These are phyloP conservation scores for Eragrostis curvula DNA, from an alignment of 176 grass and related monocot species.

Conservation along the genomic window DNA sequence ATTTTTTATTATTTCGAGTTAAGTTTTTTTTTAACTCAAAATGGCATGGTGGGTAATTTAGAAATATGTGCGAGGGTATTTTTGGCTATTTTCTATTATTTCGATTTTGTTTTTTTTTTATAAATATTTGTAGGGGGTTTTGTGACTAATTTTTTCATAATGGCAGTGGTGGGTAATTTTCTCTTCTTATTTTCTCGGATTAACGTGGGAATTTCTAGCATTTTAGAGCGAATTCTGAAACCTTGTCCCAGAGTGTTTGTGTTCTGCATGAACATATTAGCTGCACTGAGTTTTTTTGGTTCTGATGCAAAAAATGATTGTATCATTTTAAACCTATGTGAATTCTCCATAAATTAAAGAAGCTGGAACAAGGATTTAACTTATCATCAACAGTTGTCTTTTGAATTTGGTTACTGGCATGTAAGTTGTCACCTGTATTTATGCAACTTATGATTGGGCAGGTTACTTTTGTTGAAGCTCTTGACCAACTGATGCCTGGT, in stretches of 20 bases:
- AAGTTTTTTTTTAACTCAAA: too few species aligned
- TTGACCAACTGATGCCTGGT: constrained; percentile 96
- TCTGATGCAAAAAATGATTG: constrained; percentile 11
- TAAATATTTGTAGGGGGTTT: too few species aligned
- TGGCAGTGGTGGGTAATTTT: too few species aligned
- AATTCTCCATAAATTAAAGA: constrained; percentile 35
- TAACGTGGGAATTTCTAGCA: too few species aligned
- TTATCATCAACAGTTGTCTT: not conserved
- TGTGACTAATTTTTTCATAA: too few species aligned
- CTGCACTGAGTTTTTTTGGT: not conserved
- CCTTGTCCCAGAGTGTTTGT: not conserved
- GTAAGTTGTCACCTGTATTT: constrained; percentile 28
- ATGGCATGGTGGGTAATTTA: too few species aligned
- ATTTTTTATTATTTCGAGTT: too few species aligned
- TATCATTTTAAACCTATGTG: constrained; percentile 15
- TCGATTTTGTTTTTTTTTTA: too few species aligned
- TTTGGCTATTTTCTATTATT: too few species aligned
- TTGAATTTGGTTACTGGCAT: constrained; percentile 6
- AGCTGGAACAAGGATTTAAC: not conserved
- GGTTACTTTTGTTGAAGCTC: constrained; percentile 96
- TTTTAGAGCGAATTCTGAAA: too few species aligned
- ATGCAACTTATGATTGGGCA: constrained; percentile 31
- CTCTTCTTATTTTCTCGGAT: too few species aligned
- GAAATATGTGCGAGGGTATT: too few species aligned
- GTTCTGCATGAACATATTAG: constrained; percentile 23